These are phyloP conservation scores for Ramalina peruviana DNA, from an alignment of 495 filamentous ascomycete species.

Conservation along the genomic window DNA sequence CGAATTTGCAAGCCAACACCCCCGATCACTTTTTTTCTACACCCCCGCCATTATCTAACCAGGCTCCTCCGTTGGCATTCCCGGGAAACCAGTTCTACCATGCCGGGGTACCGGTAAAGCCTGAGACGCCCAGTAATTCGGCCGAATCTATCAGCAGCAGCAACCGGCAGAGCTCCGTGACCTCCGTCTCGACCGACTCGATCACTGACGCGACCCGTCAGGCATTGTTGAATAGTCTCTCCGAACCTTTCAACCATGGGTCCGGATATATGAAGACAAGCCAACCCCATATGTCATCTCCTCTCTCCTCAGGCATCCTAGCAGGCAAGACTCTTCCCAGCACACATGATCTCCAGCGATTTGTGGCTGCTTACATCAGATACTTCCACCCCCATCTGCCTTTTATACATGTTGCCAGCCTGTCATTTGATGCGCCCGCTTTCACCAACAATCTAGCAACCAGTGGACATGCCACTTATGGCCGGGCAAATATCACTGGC, in stretches of 20 bases:
- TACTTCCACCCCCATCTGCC: slow-evolving; percentile 94
- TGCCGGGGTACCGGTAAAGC: slow-evolving; percentile 34
- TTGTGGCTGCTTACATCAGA: slow-evolving; percentile 78
- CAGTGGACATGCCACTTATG: slow-evolving; percentile 38
- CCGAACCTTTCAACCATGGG: slow-evolving; percentile 59
- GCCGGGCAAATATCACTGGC: slow-evolving; percentile 52
- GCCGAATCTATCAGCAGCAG: slow-evolving; percentile 48
- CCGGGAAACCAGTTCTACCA: slow-evolving; percentile 29
- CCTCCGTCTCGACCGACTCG: slow-evolving; percentile 54
- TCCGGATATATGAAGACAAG: slow-evolving; percentile 56
- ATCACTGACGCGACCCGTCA: slow-evolving; percentile 91
- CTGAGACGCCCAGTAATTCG: slow-evolving; percentile 46
- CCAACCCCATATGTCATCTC: slow-evolving; percentile 52
- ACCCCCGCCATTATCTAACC: slow-evolving; percentile 53
- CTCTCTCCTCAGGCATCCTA: slow-evolving; percentile 39
- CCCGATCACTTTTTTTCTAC: slow-evolving; percentile 41
- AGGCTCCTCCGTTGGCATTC: slow-evolving; percentile 12
- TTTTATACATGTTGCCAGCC: slow-evolving; percentile 82
- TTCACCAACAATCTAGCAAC: slow-evolving; percentile 44
- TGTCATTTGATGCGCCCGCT: slow-evolving; percentile 73
- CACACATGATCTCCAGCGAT: slow-evolving; percentile 86
- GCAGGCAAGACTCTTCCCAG: slow-evolving; percentile 54
- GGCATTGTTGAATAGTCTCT: slow-evolving; percentile 69
- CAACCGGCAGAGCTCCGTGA: slow-evolving; percentile 50
- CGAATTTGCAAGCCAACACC: slow-evolving; percentile 33